A percentile compares a stretch with the other conserved stretches of the same genome.
Evolutionary conservation across 768 basidiomycete genomes (phyloP).

Genomic region (Calocybe cyanea): DNA sequence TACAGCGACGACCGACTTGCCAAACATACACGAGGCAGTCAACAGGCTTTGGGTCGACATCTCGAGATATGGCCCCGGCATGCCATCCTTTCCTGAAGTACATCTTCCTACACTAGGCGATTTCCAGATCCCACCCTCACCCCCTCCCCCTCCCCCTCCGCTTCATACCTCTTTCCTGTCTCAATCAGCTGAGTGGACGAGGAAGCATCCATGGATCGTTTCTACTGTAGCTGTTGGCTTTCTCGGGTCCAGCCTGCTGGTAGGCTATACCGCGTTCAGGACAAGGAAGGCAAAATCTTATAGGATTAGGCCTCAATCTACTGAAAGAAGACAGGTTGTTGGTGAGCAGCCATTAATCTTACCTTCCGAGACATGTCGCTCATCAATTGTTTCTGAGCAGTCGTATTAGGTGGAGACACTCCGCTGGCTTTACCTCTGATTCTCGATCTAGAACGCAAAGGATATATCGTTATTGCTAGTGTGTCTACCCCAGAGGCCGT

Average conservation of each 20-base stretch:
- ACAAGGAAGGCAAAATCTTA: slow-evolving; percentile 30
- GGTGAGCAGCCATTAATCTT: slow-evolving; percentile 39
- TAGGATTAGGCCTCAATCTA: slow-evolving; percentile 43
- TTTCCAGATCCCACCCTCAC: slow-evolving; percentile 61
- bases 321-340: slow-evolving; percentile 63
- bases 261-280: slow-evolving; percentile 45
- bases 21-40: slow-evolving; percentile 60
- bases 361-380: neutral
- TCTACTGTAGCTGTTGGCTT: slow-evolving; percentile 52
- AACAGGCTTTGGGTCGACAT: slow-evolving; percentile 77
- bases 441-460: slow-evolving; percentile 67
- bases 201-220: slow-evolving; percentile 58
- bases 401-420: slow-evolving; percentile 60
- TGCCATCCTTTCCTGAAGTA: slow-evolving; percentile 49
- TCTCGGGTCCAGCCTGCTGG: slow-evolving; percentile 59
- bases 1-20: slow-evolving; percentile 55
- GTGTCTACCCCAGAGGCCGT: slow-evolving; percentile 69
- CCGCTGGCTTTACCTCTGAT: slow-evolving; percentile 71
- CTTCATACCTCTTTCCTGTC: slow-evolving; percentile 44
- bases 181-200: slow-evolving; percentile 47
- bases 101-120: slow-evolving; percentile 63
- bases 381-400: neutral
- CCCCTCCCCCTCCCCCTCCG: slow-evolving; percentile 60
- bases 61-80: slow-evolving; percentile 72
- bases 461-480: slow-evolving; percentile 81